These are phyloP conservation scores for Tuber aestivum DNA, from an alignment of 495 filamentous ascomycete species.

Conservation along the genomic window DNA sequence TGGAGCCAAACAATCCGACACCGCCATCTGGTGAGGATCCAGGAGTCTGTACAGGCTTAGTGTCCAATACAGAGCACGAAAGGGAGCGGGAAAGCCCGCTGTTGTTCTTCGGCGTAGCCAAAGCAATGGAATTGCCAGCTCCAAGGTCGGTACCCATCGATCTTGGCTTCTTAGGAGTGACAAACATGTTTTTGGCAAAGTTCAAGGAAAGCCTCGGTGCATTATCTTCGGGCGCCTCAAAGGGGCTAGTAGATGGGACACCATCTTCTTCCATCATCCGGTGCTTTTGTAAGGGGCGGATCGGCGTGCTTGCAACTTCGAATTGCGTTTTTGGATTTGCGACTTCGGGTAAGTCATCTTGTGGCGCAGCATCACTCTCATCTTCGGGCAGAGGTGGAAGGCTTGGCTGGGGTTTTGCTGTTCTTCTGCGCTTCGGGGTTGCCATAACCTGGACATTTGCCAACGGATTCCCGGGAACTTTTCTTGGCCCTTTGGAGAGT, in stretches of 20 bases:
- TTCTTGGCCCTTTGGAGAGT: conserved; percentile 53
- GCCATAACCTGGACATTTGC: conserved; percentile 64
- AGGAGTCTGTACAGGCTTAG: conserved; percentile 1
- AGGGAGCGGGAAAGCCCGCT: conserved; percentile 8
- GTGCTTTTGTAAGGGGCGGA: conserved; percentile 9
- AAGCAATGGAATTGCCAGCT: conserved; percentile 15
- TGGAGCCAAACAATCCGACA: conserved; percentile 18
- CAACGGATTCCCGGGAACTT: conserved; percentile 57
- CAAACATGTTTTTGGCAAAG: conserved; percentile 8
- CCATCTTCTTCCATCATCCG: conserved; percentile 13
- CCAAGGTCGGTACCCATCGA: conserved; percentile 12
- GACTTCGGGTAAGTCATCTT: conserved; percentile 14
- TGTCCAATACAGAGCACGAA: conserved; percentile 1
- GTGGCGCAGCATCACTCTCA: neutral
- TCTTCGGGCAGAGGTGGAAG: conserved; percentile 8
- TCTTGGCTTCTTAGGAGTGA: conserved; percentile 24
- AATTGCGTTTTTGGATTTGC: neutral
- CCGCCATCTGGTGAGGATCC: conserved; percentile 26
- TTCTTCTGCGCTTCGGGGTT: conserved; percentile 54
- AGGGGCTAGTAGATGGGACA: conserved; percentile 28
- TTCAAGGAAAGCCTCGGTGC: conserved; percentile 6
- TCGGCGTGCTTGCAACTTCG: conserved; percentile 23
- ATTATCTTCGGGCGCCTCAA: conserved; percentile 10
- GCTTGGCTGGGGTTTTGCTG: conserved; percentile 15
- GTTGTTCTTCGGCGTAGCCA: conserved; percentile 17